Evolutionary conservation across 495 filamentous ascomycete genomes (phyloP), one percentile per base, ranked within the genome.

Genomic region (Jackrogersella minutella): DNA sequence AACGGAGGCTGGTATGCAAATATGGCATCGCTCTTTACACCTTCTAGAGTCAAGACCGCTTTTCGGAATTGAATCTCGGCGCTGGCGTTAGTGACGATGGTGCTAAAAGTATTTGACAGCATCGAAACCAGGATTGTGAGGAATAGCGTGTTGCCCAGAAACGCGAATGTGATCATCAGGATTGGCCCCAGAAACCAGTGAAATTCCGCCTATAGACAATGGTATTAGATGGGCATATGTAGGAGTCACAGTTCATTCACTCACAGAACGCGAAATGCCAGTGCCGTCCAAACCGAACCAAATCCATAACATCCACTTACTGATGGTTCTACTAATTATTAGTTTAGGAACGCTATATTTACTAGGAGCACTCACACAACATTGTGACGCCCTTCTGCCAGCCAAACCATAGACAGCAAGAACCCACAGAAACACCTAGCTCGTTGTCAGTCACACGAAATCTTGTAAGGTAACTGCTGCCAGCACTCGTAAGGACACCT

Each of bases 301-400:
- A 55, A 92, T 89, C 81, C 87, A 91, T 0, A 92, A 81, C 89
- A 92, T 91, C 89, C 89, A 92, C 72, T 90, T 91, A 37, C 84
- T 82, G 56, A 92, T 90, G 1, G 83, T 89, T 17, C 86, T 79
- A 51, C 34, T n/a, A 7, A 14, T 14, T 9, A 49, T 77, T 62
- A 76, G 74, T 39, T 14, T 53, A 16, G 13, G 22, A 9, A 26
- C 2, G 6, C 24, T 13, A 10, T 14, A 5, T 39, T n/a, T 10
- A 4, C 0, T 31, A 2, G 9, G 3, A 22, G 13, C 0, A 74
- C 79, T 66, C 75, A 82, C 79, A 76, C 57, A 24, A 74, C 55
- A 19, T 75, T 58, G 41, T 86, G 84, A 13, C 76, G 74, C 6
- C 79, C 77, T 54, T 80, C 76, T 0, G 79, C 80, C 1, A 92